Base-by-base conservation (phyloP, 2,329 filamentous ascomycete genomes). In the Hymenoscyphus repandus region DNA sequence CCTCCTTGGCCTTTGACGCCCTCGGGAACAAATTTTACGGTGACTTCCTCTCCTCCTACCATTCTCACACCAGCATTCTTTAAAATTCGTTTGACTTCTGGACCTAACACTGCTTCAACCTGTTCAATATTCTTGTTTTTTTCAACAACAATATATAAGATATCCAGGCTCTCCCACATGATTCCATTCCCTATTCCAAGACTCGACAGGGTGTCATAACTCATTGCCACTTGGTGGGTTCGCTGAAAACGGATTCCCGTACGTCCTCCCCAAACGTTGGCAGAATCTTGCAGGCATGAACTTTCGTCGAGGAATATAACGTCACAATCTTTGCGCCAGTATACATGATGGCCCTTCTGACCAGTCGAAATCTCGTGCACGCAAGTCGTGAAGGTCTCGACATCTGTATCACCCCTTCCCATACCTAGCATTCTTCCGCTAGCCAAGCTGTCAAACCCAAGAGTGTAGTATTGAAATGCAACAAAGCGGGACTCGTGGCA, bases 11-110 rank as follows among this genome's bases (percentile, higher is more conserved):
- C n/a, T n/a, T n/a, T n/a, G n/a, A n/a, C n/a, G n/a, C n/a, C 52
- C 32, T 32, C 37, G 17, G 41, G n/a, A 18, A 45, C 27, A 7
- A 34, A 17, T 20, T 73, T 69, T 3, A 73, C 69, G 17, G 69
- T 68, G 6, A 62, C 64, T 27, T 73, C 64, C 1, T 75, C 76
- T 55, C 83, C 74, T 0, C 79, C 81, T 41, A 72, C 77, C 47
- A 88, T 70, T 15, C 78, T 64, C 46, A 87, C 84, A 0, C 82
- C 79, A 50, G 85, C 87, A 61, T 76, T 81, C 64, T 17, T 47
- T 34, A 47, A 22, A 38, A 27, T 39, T 22, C 45, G 22, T 20
- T 12, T 30, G n/a, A n/a, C n/a, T n/a, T n/a, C n/a, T n/a, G n/a
- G n/a, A n/a, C n/a, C n/a, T n/a, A n/a, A n/a, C n/a, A n/a, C n/a